Base-by-base conservation (phyloP, 129 eudicot species). In the Gnaphalium uliginosum region DNA sequence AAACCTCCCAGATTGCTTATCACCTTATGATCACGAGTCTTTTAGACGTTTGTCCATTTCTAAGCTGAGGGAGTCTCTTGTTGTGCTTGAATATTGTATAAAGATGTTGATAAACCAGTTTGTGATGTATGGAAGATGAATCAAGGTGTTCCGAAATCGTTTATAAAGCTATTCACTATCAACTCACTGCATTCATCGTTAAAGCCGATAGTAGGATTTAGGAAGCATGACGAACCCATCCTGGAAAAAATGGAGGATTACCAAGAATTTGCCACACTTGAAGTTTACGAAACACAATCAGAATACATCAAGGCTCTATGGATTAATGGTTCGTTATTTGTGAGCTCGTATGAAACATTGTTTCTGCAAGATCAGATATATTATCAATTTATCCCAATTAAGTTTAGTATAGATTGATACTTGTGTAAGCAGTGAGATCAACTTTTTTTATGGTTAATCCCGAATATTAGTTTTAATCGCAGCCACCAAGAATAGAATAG, bases 211-310 rank as follows among this genome's bases (percentile, higher is more conserved):
- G 6, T 67, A 8, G 65, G 53, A 10, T 21, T 39, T 67, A 21
- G 6, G 53, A 67, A n/a, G 72, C 37, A 43, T 67, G 72, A 19
- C 17, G 54, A 43, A 19, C 72, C 56, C 21, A 37, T 67, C 37
- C 21, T 67, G 7, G n/a, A 59, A 59, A 59, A 4, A 11, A 13
- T 23, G 10, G 30, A 59, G 2, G 65, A 59, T 23, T 2, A 21
- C 29, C 5, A 13, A 59, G 27, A 10, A 23, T 22, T 11, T 7
- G 33, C 18, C 14, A 13, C 33, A 10, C 65, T 59, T 23, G 15
- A 23, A 21, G 65, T 59, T 24, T 59, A 59, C 9, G 32, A 59
- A 59, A 24, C 30, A 59, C 14, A 6, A 24, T 59, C 65, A 21
- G 27, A 59, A 8, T 9, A 23, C 3, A 22, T 21, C 6, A 59